A percentile compares a stretch with the other conserved stretches of the same genome.
These are phyloP conservation scores for Aureobasidium sp. DNA, from an alignment of 2,329 filamentous ascomycete genomes.

Conservation along the genomic window DNA sequence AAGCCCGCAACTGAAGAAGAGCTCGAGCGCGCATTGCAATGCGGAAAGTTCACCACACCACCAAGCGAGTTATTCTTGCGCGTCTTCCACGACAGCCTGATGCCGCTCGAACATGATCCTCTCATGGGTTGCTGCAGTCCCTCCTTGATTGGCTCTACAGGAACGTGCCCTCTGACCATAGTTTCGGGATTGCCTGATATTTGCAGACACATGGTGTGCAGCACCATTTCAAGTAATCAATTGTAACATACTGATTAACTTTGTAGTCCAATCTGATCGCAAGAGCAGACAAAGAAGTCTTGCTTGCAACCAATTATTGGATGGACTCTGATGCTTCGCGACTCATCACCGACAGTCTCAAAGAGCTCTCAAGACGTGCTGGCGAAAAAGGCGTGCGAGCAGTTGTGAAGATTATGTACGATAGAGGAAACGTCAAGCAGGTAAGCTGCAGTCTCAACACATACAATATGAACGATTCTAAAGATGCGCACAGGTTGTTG, in stretches of 20 bases:
- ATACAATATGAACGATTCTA: too few relatives aligned
- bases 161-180: constrained; percentile 60
- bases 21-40: constrained; percentile 49
- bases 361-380: constrained; percentile 60
- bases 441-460: constrained; percentile 22
- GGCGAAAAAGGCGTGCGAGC: constrained; percentile 50
- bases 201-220: constrained; percentile 53
- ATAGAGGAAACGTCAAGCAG: constrained; percentile 60
- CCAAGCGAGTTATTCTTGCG: constrained; percentile 63
- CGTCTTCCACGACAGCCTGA: constrained; percentile 60
- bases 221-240: not conserved
- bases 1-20: constrained; percentile 32
- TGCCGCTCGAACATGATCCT: constrained; percentile 47
- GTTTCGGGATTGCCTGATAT: constrained; percentile 65
- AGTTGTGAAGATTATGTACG: constrained; percentile 68
- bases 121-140: constrained; percentile 50
- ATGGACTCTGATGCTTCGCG: constrained; percentile 59
- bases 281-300: constrained; percentile 63
- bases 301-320: constrained; percentile 72
- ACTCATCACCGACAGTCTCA: constrained; percentile 57
- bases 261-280: constrained; percentile 62
- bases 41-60: constrained; percentile 60
- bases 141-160: constrained; percentile 52
- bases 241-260: not conserved
- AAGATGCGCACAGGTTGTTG: constrained; percentile 35